Evolutionary conservation across 2,329 filamentous ascomycete genomes (phyloP).

Genomic region (Botryosphaeria dothidea): DNA sequence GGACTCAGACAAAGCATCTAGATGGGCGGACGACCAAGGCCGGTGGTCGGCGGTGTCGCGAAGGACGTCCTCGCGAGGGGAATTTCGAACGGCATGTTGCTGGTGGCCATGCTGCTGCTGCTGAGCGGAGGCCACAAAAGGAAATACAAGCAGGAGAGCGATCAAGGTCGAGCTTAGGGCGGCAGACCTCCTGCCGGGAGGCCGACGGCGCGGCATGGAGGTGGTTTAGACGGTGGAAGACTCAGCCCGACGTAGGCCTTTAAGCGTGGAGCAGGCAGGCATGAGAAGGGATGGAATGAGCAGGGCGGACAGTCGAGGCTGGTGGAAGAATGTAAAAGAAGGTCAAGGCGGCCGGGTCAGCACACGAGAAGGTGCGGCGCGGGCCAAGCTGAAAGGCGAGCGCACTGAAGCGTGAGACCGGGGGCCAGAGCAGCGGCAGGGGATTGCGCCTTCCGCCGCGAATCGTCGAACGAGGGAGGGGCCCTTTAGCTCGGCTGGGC

Average conservation of each 20-base stretch:
- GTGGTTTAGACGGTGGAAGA: slow-evolving; percentile 14
- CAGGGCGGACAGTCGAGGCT: slow-evolving; percentile 5
- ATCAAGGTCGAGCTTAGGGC: slow-evolving; percentile 31
- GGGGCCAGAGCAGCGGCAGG: background rate
- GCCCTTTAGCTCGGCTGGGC: background rate
- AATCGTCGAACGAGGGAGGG: background rate
- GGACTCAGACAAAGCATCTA: slow-evolving; percentile 15
- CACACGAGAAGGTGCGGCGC: slow-evolving; percentile 13
- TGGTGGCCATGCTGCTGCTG: slow-evolving; percentile 37
- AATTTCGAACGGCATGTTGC: slow-evolving; percentile 26
- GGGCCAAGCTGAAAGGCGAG: slow-evolving; percentile 16
- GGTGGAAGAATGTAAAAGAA: slow-evolving; percentile 17
- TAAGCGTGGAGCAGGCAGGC: slow-evolving; percentile 16
- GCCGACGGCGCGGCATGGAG: slow-evolving; percentile 42
- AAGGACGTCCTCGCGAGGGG: slow-evolving; percentile 31
- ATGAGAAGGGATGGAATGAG: slow-evolving; percentile 18
- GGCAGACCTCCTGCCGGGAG: slow-evolving; percentile 40
- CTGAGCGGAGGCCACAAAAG: slow-evolving; percentile 37
- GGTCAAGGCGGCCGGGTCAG: background rate
- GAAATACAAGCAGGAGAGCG: slow-evolving; percentile 36
- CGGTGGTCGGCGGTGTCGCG: slow-evolving; percentile 29
- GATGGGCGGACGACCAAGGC: slow-evolving; percentile 15
- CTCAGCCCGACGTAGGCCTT: slow-evolving; percentile 19
- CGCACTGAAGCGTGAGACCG: slow-evolving; percentile 9
- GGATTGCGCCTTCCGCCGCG: background rate